phyloP scores from a whole-genome alignment of 2,329 filamentous ascomycete species.

The Monilinia polystroma region DNA sequence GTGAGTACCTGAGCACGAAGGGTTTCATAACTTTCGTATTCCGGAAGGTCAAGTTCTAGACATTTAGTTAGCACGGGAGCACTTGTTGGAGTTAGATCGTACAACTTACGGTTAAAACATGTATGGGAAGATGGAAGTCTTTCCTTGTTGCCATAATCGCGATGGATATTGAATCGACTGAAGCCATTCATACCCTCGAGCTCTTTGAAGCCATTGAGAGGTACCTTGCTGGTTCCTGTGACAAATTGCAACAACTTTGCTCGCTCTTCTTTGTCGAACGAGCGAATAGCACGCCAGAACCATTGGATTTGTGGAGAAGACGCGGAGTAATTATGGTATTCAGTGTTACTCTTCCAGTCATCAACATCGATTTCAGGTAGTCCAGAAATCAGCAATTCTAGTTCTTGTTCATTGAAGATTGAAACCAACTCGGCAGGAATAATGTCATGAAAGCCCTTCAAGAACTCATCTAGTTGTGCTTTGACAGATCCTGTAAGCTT shows the following conservation, averaged over 20 bases:
- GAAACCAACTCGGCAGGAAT: constrained; percentile 90
- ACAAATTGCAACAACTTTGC: constrained; percentile 97
- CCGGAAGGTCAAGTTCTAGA: constrained; percentile 91
- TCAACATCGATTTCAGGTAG: constrained; percentile 96
- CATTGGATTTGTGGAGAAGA: constrained; percentile 97
- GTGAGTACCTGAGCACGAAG: constrained; percentile 86
- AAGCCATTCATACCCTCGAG: constrained; percentile 99
- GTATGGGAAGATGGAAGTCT: constrained; percentile 95
- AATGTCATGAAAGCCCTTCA: constrained; percentile 96
- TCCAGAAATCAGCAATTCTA: constrained; percentile 94
- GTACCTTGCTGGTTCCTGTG: constrained; percentile 96
- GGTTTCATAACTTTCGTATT: constrained; percentile 94
- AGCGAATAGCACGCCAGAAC: constrained; percentile 98
- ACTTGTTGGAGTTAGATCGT: background rate
- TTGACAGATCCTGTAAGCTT: constrained; percentile 88
- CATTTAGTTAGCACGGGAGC: constrained; percentile 30
- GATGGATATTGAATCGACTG: constrained; percentile 97
- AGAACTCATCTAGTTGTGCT: constrained; percentile 90
- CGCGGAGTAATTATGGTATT: constrained; percentile 95
- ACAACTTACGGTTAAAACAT: constrained; percentile 93
- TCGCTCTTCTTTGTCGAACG: constrained; percentile 97
- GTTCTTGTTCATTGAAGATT: constrained; percentile 98
- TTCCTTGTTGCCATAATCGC: constrained; percentile 95
- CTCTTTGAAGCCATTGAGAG: constrained; percentile 97
- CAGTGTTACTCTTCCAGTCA: constrained; percentile 98